Evolutionary conservation across 495 filamentous ascomycete species (phyloP).

Genomic region (Penicillium manginii): DNA sequence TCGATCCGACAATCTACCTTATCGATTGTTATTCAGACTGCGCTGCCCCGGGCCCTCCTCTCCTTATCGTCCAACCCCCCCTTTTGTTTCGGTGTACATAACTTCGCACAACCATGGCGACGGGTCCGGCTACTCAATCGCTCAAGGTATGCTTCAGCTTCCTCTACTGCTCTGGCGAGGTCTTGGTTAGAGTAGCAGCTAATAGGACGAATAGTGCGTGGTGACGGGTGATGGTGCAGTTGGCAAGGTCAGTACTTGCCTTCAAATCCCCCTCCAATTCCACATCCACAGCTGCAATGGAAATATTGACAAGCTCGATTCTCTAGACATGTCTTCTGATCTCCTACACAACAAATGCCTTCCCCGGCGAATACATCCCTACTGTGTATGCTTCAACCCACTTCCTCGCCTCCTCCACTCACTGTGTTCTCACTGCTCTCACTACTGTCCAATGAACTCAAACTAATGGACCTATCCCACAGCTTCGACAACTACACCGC

Average conservation of each 20-base stretch:
- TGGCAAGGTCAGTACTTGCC: conserved; percentile 79
- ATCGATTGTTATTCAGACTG: conserved; percentile 4
- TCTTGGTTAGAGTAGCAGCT: conserved; percentile 17
- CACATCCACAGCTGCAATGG: conserved; percentile 4
- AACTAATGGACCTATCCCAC: conserved; percentile 13
- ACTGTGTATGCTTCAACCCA: conserved; percentile 76
- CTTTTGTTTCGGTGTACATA: conserved; percentile 26
- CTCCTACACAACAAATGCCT: conserved; percentile 98
- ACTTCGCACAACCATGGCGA: conserved; percentile 56
- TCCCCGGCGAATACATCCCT: conserved; percentile 98
- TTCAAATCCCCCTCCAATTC: conserved; percentile 2
- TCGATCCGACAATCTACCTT: not conserved
- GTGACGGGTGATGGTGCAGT: conserved; percentile 99
- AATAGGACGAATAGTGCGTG: conserved; percentile 70
- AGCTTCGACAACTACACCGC: conserved; percentile 99
- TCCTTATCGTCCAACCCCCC: conserved; percentile 20
- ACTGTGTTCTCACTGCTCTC: not conserved
- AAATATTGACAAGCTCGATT: conserved; percentile 17
- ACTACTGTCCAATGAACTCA: not conserved
- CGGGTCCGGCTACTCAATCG: conserved; percentile 71
- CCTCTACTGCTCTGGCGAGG: not conserved
- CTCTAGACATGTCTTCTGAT: conserved; percentile 95
- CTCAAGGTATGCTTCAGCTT: conserved; percentile 62
- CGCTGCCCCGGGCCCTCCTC: not conserved
- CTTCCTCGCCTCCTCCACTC: conserved; percentile 2